Percentiles rank a stretch among this genome's conserved stretches.
Evolutionary conservation across 306 rosid species (phyloP).

Genomic region (Hylodesmum podocarpum): DNA sequence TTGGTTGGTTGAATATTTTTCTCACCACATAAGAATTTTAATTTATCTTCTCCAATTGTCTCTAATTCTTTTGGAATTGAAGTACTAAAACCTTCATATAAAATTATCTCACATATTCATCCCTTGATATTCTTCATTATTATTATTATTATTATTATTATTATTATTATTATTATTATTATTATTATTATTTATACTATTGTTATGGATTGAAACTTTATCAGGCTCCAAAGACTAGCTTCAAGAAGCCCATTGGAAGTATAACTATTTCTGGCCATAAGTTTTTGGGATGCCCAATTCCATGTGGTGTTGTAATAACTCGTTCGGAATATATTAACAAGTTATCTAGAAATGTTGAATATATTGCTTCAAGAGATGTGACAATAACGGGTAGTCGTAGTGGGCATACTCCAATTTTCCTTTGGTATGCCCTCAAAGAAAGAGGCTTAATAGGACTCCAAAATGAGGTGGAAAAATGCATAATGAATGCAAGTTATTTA

Average conservation of each 20-base stretch:
- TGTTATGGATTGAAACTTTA: too few relatives aligned
- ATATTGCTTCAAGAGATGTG: slow-evolving; percentile 67
- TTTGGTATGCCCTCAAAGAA: slow-evolving; percentile 66
- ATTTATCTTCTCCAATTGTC: too few relatives aligned
- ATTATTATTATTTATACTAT: too few relatives aligned
- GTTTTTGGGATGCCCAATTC: slow-evolving; percentile 29
- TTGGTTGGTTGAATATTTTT: too few relatives aligned
- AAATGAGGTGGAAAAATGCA: slow-evolving; percentile 70
- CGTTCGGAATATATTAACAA: slow-evolving; percentile 53
- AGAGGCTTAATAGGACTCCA: slow-evolving; percentile 60
- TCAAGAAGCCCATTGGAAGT: slow-evolving; percentile 31
- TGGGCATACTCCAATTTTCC: slow-evolving; percentile 69
- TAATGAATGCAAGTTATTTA: slow-evolving; percentile 43
- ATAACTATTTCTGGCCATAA: slow-evolving; percentile 18
- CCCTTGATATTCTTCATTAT: too few relatives aligned
- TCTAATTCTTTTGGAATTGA: too few relatives aligned
- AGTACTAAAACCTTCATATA: too few relatives aligned
- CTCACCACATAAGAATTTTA: too few relatives aligned
- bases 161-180: too few relatives aligned
- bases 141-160: too few relatives aligned
- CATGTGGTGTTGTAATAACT: slow-evolving; percentile 28
- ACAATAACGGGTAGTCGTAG: slow-evolving; percentile 75
- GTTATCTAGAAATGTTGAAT: slow-evolving; percentile 59
- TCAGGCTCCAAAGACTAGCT: slow-evolving; percentile 24
- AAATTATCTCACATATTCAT: too few relatives aligned